Evolutionary conservation across 495 filamentous ascomycete genomes (phyloP).

Genomic region (Penicillium ochrochloron): DNA sequence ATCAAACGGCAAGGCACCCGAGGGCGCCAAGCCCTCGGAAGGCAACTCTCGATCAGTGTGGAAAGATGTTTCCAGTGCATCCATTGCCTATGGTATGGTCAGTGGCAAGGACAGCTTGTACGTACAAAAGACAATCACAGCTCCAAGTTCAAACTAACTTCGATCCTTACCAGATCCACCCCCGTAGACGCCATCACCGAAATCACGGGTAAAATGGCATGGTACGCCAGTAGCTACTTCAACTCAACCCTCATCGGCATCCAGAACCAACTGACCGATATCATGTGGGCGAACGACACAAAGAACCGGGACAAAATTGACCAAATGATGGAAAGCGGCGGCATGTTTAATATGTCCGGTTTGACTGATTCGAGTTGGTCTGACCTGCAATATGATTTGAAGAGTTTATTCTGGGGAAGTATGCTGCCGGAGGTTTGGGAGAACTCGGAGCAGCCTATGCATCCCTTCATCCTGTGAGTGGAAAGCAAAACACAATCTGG

Average conservation of each 20-base stretch:
- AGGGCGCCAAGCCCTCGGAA: neutral
- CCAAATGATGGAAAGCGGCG: neutral
- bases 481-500: neutral
- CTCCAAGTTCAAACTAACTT: neutral
- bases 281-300: neutral
- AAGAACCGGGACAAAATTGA: neutral
- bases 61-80: neutral
- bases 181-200: neutral
- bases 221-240: neutral
- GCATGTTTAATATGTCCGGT: neutral
- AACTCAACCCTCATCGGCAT: neutral
- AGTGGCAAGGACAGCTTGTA: neutral
- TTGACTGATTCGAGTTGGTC: neutral
- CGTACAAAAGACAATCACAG: neutral
- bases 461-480: neutral
- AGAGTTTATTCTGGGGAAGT: neutral
- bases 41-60: neutral
- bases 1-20: neutral
- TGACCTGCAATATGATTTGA: neutral
- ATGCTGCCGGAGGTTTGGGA: neutral
- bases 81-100: neutral
- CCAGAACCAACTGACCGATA: neutral
- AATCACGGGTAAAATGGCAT: neutral
- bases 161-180: neutral
- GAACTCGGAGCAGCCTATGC: neutral